These are phyloP conservation scores for Williopsis jadinii DNA, from an alignment of 1,139 yeast species.

Conservation along the genomic window DNA sequence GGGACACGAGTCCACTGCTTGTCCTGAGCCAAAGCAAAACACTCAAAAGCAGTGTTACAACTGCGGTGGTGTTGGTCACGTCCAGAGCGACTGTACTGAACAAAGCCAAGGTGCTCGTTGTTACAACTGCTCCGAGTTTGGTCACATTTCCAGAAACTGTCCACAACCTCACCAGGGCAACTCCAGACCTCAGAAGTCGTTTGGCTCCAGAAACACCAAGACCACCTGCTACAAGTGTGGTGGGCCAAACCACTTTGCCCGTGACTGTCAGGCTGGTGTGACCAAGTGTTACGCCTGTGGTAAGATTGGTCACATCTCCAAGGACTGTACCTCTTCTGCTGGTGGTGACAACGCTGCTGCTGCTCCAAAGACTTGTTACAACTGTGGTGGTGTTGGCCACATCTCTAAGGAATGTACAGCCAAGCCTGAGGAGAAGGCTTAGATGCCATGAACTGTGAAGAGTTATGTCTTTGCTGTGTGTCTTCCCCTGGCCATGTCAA, in stretches of 20 bases:
- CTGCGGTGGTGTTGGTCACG: conserved; percentile 75
- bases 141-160: conserved; percentile 80
- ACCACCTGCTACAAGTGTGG: conserved; percentile 88
- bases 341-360: conserved; percentile 33
- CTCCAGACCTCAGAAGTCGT: conserved; percentile 11
- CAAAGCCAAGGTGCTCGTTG: conserved; percentile 44
- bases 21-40: conserved; percentile 82
- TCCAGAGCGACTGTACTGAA: conserved; percentile 60
- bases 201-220: conserved; percentile 26
- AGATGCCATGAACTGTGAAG: neutral
- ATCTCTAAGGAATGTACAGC: conserved; percentile 80
- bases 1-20: conserved; percentile 84
- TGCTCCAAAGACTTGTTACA: conserved; percentile 62
- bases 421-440: conserved; percentile 26
- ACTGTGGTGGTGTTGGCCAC: conserved; percentile 89
- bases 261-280: conserved; percentile 75
- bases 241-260: conserved; percentile 89
- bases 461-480: too few species aligned
- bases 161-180: conserved; percentile 33
- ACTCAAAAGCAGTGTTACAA: conserved; percentile 81
- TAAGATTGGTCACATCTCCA: conserved; percentile 80
- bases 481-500: too few species aligned
- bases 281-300: conserved; percentile 93
- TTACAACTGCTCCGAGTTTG: conserved; percentile 81
- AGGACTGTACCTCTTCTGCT: conserved; percentile 58